Conservation (phyloP, 2,329 filamentous ascomycete species). For the Aspergillus fijiensis region DNA sequence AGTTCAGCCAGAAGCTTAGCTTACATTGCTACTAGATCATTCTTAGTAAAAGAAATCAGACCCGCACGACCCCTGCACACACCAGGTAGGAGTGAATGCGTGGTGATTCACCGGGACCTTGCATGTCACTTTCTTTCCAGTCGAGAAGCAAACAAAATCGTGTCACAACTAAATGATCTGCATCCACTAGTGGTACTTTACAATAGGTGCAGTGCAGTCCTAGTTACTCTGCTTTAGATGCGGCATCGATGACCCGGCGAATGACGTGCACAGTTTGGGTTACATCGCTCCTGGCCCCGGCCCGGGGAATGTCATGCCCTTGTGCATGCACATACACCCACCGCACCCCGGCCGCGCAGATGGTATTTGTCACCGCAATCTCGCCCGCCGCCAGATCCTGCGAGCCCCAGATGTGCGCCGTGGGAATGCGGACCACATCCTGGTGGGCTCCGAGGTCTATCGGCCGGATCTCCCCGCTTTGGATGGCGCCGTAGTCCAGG, state of each 20-base stretch:
- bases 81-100: neutral
- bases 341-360: constrained; percentile 10
- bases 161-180: neutral
- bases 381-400: constrained; percentile 1
- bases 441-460: neutral
- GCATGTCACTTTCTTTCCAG: neutral
- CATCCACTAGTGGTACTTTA: neutral
- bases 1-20: neutral
- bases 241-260: constrained; percentile 8
- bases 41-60: neutral
- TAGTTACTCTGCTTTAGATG: neutral
- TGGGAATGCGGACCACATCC: constrained; percentile 12
- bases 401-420: constrained; percentile 20
- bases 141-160: neutral
- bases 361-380: constrained; percentile 4
- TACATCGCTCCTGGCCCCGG: constrained; percentile 6
- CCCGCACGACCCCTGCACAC: neutral
- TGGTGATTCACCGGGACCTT: neutral
- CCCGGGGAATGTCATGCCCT: constrained; percentile 17
- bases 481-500: constrained; percentile 5
- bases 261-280: constrained; percentile 11
- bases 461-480: neutral
- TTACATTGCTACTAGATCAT: neutral
- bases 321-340: constrained; percentile 15
- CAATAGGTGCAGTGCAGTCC: neutral